Base-by-base conservation (phyloP, 2,329 filamentous ascomycete species). In the Cladosporium oxysporum region DNA sequence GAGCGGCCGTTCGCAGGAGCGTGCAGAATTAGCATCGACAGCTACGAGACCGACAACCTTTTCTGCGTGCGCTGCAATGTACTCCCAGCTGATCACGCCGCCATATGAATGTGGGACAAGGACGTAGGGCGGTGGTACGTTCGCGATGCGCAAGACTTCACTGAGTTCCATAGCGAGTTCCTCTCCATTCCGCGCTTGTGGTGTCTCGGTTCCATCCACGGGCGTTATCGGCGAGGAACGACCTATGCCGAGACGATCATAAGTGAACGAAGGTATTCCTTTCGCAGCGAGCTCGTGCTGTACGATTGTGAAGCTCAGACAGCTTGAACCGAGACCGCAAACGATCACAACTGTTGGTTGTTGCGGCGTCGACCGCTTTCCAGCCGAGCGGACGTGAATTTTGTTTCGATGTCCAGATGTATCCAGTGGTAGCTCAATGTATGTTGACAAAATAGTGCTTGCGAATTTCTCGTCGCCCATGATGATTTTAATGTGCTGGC, bases 191-290 rank as follows among this genome's bases (percentile, higher is more conserved):
- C 52, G 28, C 2, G 52, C 29, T 28, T 2, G 49, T 57, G 16
- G 28, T 21, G 29, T 3, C 1, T 29, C 29, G 3, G 16, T 33
- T 0, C 29, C 29, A 29, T 29, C n/a, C 18, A 35, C 7, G 3
- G 52, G 28, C n/a, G 11, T 16, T 7, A 33, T n/a, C 0, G 52
- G 52, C 29, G 52, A 57, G 1, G 52, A 57, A 31, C 52, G 52
- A 57, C 52, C 52, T 6, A 33, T 57, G 26, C 52, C 52, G 6
- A 57, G 52, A 33, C 52, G 52, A 10, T 57, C 52, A 28, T 57
- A 57, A 21, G 52, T 57, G 52, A 57, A 57, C 18, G 52, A 57
- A 3, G 52, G 29, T 12, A 57, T 33, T 8, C 52, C 52, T 33
- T 29, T 16, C 1, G 26, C 26, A 1, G 52, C 52, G 11, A 57